Percentiles rank a stretch among this genome's conserved stretches.
These are phyloP conservation scores for Sporothrix mexicana DNA, from an alignment of 2,329 filamentous ascomycete species.

Conservation along the genomic window DNA sequence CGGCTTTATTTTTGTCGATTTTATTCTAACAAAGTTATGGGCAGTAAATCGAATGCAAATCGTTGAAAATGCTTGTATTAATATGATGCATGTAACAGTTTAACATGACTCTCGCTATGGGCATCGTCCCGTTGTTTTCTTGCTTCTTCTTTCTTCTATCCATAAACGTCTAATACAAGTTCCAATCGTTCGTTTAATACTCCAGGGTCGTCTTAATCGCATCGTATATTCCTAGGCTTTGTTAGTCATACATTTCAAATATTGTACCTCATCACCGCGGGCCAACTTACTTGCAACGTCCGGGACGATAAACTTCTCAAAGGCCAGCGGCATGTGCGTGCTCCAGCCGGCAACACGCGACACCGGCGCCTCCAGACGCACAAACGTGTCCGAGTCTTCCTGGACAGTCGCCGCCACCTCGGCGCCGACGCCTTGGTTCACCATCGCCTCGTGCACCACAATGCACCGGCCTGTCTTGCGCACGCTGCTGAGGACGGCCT, in stretches of 20 bases:
- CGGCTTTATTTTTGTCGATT: not conserved
- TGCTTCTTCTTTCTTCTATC: not conserved
- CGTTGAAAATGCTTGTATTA: not conserved
- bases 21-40: not conserved
- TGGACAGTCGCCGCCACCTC: conserved; percentile 90
- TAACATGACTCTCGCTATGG: not conserved
- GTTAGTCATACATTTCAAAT: no score
- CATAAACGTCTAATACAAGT: not conserved
- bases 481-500: conserved; percentile 80
- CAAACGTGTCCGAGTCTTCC: conserved; percentile 75
- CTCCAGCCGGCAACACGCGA: conserved; percentile 88
- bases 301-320: conserved; percentile 80
- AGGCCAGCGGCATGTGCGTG: conserved; percentile 79
- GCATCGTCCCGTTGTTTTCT: no score
- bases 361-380: conserved; percentile 83
- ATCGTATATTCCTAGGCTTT: conserved; percentile 68
- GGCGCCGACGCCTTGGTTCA: conserved; percentile 86
- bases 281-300: conserved; percentile 79
- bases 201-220: conserved; percentile 67
- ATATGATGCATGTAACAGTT: no score
- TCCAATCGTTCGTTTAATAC: conserved; percentile 53
- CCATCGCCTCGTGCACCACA: conserved; percentile 90
- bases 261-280: no score
- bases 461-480: conserved; percentile 85
- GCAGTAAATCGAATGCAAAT: no score